Base-by-base conservation (phyloP, 148 eudicot genomes). In the Vaccinium darrowii region DNA sequence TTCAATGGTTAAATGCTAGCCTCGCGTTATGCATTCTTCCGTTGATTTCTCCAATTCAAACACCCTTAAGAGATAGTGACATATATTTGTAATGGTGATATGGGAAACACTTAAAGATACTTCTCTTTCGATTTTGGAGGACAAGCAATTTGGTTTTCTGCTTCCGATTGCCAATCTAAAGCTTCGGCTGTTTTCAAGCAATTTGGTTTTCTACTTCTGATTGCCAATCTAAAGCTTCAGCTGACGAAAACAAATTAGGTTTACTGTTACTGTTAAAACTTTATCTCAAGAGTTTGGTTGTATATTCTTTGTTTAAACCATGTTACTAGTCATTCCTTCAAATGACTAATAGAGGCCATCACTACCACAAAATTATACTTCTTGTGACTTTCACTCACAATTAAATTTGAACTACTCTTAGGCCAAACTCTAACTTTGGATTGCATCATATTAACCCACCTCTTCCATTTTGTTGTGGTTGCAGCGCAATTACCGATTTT, bases 401-500 rank as follows among this genome's bases (percentile, higher is more conserved):
- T 81, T 23, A 21, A 15, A 43, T 18, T 10, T 82, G 75, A 82
- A 65, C 36, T 8, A 82, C 4, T 36, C n/a, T 25, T 78, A 12
- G 52, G 76, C 14, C 50, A 56, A 33, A n/a, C 50, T 83, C 9
- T 12, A 53, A 16, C 39, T 51, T 30, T 52, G 43, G 5, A 25
- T 33, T 72, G 60, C 52, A 71, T 30, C 23, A 53, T 16, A 23
- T 87, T 89, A 60, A 90, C 81, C 74, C 30, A 21, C 14, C 18
- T 50, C 49, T 43, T 84, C 7, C 79, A 74, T 74, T 43, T 50
- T 72, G 16, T 6, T 84, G 60, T 81, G 57, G 57, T 84, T 94
- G 92, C 97, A 95, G 98, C 93, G 98, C 8, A 95, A 95, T 86
- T 95, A 95, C 74, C 88, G 94, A 23, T 92, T 80, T 89, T 95